phyloP scores from a whole-genome alignment of 2,329 filamentous ascomycete genomes.

The Chrysosporium keratinophilum region DNA sequence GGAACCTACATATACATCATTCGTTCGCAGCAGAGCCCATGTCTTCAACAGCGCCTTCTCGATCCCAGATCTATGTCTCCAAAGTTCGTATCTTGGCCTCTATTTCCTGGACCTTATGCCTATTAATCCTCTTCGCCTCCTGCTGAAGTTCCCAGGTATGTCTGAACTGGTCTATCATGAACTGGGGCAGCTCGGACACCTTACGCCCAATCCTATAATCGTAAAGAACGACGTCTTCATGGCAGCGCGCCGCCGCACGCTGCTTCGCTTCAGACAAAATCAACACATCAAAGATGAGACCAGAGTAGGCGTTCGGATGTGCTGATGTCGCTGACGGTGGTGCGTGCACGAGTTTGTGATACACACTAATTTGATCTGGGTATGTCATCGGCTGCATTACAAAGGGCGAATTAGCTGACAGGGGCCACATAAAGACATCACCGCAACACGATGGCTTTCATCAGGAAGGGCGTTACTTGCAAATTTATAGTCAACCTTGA shows the following conservation, averaged over 20 bases:
- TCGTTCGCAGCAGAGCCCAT: slow-evolving; percentile 38
- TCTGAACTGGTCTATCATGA: slow-evolving; percentile 52
- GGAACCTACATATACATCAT: not conserved
- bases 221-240: slow-evolving; percentile 71
- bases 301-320: slow-evolving; percentile 23
- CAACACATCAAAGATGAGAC: slow-evolving; percentile 44
- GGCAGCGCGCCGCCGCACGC: slow-evolving; percentile 60
- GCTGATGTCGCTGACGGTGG: slow-evolving; percentile 26
- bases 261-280: slow-evolving; percentile 67
- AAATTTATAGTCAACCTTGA: slow-evolving; percentile 79
- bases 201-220: slow-evolving; percentile 56
- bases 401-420: not conserved
- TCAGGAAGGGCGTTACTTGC: slow-evolving; percentile 34
- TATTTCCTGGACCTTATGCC: slow-evolving; percentile 46
- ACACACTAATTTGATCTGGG: slow-evolving; percentile 71
- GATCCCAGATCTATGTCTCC: slow-evolving; percentile 66
- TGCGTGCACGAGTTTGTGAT: slow-evolving; percentile 55
- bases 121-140: slow-evolving; percentile 44
- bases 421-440: not conserved
- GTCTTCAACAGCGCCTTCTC: slow-evolving; percentile 60
- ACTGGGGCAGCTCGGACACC: slow-evolving; percentile 44
- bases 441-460: not conserved
- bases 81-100: slow-evolving; percentile 49
- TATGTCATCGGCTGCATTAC: slow-evolving; percentile 61
- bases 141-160: slow-evolving; percentile 54